phyloP scores from a whole-genome alignment of 768 basidiomycete genomes.

The Pisolithus sp. region DNA sequence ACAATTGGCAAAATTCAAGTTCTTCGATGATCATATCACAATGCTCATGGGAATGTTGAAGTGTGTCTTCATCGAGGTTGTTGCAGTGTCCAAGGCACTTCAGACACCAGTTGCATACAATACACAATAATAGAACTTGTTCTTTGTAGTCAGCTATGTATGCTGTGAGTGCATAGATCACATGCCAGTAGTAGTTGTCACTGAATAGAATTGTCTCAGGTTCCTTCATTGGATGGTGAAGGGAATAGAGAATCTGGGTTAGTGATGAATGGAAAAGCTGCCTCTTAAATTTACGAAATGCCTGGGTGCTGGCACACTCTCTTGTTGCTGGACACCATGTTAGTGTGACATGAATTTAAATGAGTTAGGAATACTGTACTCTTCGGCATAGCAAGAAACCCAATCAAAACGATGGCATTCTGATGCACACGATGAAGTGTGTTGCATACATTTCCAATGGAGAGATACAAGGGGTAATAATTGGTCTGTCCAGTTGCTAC shows the following conservation, averaged over 20 bases:
- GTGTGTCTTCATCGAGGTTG: neutral
- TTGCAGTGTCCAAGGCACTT: conserved; percentile 3
- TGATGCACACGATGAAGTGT: neutral
- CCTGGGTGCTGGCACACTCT: conserved; percentile 1
- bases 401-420: conserved; percentile 12
- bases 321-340: neutral
- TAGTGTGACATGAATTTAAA: neutral
- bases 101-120: conserved; percentile 14
- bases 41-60: conserved; percentile 11
- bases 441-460: conserved; percentile 6
- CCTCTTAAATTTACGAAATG: conserved; percentile 12
- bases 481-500: conserved; percentile 4
- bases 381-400: conserved; percentile 26
- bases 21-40: conserved; percentile 11
- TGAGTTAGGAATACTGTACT: neutral
- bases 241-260: conserved; percentile 6
- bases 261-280: conserved; percentile 18
- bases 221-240: conserved; percentile 9
- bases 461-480: conserved; percentile 7
- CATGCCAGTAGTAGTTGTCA: conserved; percentile 12
- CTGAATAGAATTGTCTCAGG: conserved; percentile 11
- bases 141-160: conserved; percentile 19
- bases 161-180: conserved; percentile 14
- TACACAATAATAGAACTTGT: conserved; percentile 11
- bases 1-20: conserved; percentile 8